A percentile compares a stretch with the other conserved stretches of the same genome.
Conservation (phyloP, 2,329 filamentous ascomycete genomes). For the Tolypocladium tundrense region DNA sequence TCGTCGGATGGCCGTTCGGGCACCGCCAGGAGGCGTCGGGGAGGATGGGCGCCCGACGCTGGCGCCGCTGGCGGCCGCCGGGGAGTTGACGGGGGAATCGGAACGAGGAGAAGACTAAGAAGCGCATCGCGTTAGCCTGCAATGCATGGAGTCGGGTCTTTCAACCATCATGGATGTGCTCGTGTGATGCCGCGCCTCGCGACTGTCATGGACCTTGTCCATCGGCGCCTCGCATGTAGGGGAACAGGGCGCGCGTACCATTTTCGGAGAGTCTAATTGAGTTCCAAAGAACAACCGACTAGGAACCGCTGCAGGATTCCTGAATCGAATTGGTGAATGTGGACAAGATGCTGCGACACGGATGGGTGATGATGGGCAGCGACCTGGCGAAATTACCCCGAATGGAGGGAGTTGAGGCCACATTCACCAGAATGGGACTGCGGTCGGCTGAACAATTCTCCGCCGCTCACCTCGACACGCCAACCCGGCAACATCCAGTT, state of each 20-base stretch:
- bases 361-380: constrained; percentile 9
- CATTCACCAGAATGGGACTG: constrained; percentile 27
- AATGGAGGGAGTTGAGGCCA: constrained; percentile 29
- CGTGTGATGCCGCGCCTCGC: neutral
- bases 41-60: constrained; percentile 71
- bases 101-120: constrained; percentile 47
- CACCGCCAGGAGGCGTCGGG: constrained; percentile 82
- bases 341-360: constrained; percentile 9
- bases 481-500: neutral
- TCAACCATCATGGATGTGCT: neutral
- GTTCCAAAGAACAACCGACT: constrained; percentile 10
- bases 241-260: constrained; percentile 17
- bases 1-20: constrained; percentile 88
- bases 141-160: too few relatives aligned
- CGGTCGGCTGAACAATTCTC: constrained; percentile 22
- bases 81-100: constrained; percentile 47
- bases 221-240: neutral
- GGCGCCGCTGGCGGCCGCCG: constrained; percentile 53
- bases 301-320: constrained; percentile 25
- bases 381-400: constrained; percentile 17
- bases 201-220: neutral
- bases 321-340: constrained; percentile 13
- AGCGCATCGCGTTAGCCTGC: neutral
- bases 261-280: constrained; percentile 11
- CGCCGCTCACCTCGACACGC: constrained; percentile 6